Evolutionary conservation across 176 grass and related monocot species (phyloP).

Genomic region (Avena eriantha): DNA sequence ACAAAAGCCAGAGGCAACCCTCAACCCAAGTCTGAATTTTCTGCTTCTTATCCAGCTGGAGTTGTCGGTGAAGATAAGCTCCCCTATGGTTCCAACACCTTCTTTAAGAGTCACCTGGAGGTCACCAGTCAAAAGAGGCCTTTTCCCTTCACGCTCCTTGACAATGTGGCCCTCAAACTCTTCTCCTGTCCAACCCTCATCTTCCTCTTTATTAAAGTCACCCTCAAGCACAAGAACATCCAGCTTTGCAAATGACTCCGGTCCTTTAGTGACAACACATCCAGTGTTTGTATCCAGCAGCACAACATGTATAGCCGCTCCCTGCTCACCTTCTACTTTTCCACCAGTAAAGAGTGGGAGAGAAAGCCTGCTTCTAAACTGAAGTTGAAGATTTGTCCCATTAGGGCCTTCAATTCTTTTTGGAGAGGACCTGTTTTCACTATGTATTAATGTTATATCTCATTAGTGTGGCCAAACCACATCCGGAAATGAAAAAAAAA

Average conservation of each 20-base stretch:
- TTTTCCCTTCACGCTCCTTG: constrained; percentile 93
- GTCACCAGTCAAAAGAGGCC: constrained; percentile 90
- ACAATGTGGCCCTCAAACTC: constrained; percentile 81
- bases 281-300: constrained; percentile 73
- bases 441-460: constrained; percentile 33
- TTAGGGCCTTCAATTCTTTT: constrained; percentile 89
- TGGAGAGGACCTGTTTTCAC: constrained; percentile 72
- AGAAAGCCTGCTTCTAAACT: constrained; percentile 69
- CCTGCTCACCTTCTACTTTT: constrained; percentile 95
- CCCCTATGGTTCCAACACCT: constrained; percentile 90
- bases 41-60: constrained; percentile 98
- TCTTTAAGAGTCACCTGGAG: constrained; percentile 90
- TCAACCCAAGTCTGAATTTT: constrained; percentile 89
- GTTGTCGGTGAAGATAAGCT: constrained; percentile 93
- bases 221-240: constrained; percentile 92
- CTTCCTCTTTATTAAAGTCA: constrained; percentile 88
- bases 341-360: constrained; percentile 90
- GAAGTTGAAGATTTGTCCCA: constrained; percentile 84
- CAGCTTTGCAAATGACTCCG: constrained; percentile 83
- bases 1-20: constrained; percentile 66
- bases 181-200: constrained; percentile 86
- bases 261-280: constrained; percentile 63
- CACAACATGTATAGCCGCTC: constrained; percentile 87
- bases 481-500: constrained; percentile 9
- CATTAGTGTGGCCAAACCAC: constrained; percentile 23